Percentiles rank a stretch among this genome's conserved stretches.
phyloP scores from a whole-genome alignment of 495 filamentous ascomycete species.

The Penicillium diatomitis region DNA sequence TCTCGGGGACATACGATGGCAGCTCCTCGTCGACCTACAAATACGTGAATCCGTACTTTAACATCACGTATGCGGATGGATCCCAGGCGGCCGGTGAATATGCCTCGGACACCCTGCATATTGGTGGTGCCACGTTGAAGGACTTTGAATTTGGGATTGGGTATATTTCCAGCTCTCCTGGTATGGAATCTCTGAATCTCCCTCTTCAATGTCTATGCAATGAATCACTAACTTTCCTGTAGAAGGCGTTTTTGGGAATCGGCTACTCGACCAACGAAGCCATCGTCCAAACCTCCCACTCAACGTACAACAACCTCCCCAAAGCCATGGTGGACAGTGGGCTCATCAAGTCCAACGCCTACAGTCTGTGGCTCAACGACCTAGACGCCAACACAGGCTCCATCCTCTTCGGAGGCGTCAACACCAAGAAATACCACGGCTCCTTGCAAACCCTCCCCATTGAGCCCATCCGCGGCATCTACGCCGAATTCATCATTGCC shows the following conservation, averaged over 20 bases:
- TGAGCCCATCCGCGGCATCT: conserved; percentile 46
- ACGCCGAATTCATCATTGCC: conserved; percentile 73
- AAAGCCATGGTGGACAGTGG: conserved; percentile 60
- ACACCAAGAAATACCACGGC: conserved; percentile 69
- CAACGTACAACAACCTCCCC: conserved; percentile 68
- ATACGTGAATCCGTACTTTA: conserved; percentile 70
- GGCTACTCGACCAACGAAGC: conserved; percentile 79
- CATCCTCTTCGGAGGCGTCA: conserved; percentile 88
- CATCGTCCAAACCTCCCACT: too few species aligned
- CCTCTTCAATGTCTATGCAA: neutral
- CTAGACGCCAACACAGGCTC: conserved; percentile 60
- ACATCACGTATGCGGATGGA: conserved; percentile 87
- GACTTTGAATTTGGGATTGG: conserved; percentile 82
- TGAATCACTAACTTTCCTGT: neutral
- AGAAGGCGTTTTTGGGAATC: conserved; percentile 80
- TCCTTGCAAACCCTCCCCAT: conserved; percentile 69
- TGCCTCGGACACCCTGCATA: conserved; percentile 63
- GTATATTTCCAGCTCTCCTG: conserved; percentile 54
- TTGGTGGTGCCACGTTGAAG: conserved; percentile 53
- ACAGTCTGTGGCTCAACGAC: conserved; percentile 53
- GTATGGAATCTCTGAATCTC: conserved; percentile 12
- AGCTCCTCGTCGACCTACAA: conserved; percentile 73
- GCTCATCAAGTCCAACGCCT: conserved; percentile 70
- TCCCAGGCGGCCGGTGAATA: conserved; percentile 77
- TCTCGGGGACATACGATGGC: conserved; percentile 59